phyloP scores from a whole-genome alignment of 805 yeast species.

The Cyberlindnera meyerae region DNA sequence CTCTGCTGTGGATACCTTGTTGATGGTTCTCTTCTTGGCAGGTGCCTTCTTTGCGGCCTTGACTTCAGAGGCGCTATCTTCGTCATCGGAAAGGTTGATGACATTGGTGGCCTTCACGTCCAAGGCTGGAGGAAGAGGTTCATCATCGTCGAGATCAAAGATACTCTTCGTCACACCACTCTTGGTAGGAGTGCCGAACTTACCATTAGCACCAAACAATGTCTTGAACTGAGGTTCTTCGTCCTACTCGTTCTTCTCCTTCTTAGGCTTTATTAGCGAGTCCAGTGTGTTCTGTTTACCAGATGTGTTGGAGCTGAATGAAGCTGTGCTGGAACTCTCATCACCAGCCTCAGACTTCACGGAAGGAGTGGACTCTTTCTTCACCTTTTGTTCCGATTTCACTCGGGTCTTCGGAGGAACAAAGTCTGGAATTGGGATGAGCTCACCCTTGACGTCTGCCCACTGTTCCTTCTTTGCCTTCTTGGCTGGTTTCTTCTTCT shows the following conservation, averaged over 20 bases:
- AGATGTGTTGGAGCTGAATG: not conserved
- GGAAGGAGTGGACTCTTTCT: constrained; percentile 17
- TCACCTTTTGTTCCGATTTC: constrained; percentile 18
- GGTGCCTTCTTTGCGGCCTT: constrained; percentile 5
- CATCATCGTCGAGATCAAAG: constrained; percentile 7
- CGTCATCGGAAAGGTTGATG: constrained; percentile 7
- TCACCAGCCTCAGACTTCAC: constrained; percentile 4
- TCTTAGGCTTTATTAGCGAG: constrained; percentile 7
- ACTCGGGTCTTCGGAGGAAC: constrained; percentile 20
- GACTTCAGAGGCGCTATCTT: constrained; percentile 10
- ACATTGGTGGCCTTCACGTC: constrained; percentile 1
- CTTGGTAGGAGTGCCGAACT: constrained; percentile 26
- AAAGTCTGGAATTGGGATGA: constrained; percentile 25
- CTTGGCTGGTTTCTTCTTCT: constrained; percentile 17
- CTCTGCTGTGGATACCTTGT: constrained; percentile 12
- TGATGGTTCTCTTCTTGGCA: constrained; percentile 10
- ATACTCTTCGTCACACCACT: not conserved
- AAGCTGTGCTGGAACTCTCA: no score
- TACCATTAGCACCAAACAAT: constrained; percentile 31
- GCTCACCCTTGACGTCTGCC: constrained; percentile 16
- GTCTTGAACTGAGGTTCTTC: constrained; percentile 28
- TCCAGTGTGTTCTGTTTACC: constrained; percentile 3
- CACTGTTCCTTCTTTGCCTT: constrained; percentile 13
- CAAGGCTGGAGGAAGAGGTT: constrained; percentile 1
- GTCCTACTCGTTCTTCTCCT: constrained; percentile 15